A percentile compares a stretch with the other conserved stretches of the same genome.
Evolutionary conservation across 2,329 filamentous ascomycete species (phyloP).

Genomic region (Botrytis deweyae): DNA sequence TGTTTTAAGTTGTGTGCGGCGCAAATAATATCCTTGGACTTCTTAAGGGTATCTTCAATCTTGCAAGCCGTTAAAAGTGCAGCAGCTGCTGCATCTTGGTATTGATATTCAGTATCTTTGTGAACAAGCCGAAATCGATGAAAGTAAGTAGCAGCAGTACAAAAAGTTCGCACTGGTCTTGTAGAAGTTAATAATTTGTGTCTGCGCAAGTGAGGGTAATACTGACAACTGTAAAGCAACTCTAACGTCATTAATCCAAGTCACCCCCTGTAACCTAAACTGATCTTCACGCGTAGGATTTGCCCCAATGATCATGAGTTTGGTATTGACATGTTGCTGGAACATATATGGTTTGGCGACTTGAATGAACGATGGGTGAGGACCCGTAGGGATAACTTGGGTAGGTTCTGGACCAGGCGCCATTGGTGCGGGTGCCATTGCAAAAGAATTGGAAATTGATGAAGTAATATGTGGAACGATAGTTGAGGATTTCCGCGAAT

Average conservation of each 20-base stretch:
- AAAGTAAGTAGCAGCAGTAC: conserved; percentile 88
- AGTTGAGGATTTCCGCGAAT: neutral
- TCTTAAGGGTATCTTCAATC: conserved; percentile 96
- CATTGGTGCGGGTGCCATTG: conserved; percentile 25
- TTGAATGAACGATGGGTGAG: conserved; percentile 41
- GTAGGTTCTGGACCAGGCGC: conserved; percentile 26
- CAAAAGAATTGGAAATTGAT: neutral
- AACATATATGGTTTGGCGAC: conserved; percentile 69
- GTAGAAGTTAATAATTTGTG: conserved; percentile 13
- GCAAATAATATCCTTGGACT: conserved; percentile 88
- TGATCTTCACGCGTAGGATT: conserved; percentile 77
- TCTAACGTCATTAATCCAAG: conserved; percentile 84
- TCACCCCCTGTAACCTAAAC: conserved; percentile 79
- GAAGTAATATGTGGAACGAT: neutral
- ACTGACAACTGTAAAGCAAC: conserved; percentile 74
- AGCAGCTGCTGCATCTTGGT: conserved; percentile 81
- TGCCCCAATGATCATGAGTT: conserved; percentile 66
- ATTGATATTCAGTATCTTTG: conserved; percentile 82
- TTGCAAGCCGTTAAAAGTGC: conserved; percentile 93
- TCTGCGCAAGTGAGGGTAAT: neutral
- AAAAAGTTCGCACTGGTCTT: conserved; percentile 86
- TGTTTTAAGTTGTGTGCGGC: conserved; percentile 81
- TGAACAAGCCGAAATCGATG: conserved; percentile 90
- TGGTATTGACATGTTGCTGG: conserved; percentile 75
- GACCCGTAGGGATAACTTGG: conserved; percentile 27